These are phyloP conservation scores for Mucor mucedo DNA, from an alignment of 371 early-diverging fungal genomes.

Conservation along the genomic window DNA sequence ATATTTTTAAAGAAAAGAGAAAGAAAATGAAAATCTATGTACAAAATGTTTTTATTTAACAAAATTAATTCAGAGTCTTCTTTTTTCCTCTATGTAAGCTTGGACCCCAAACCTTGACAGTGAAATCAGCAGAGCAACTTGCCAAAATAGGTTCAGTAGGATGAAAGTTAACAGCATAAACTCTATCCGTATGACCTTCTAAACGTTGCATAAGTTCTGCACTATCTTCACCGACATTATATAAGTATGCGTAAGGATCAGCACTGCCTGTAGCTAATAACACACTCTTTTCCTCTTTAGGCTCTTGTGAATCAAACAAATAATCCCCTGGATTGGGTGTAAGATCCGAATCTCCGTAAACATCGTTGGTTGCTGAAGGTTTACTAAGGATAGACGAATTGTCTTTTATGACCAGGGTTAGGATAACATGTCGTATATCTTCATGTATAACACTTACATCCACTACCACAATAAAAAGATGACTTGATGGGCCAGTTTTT, in stretches of 20 bases:
- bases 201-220: conserved; percentile 78
- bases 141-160: conserved; percentile 82
- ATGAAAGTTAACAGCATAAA: conserved; percentile 86
- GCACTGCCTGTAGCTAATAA: conserved; percentile 86
- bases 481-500: conserved; percentile 91
- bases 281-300: conserved; percentile 63
- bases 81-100: conserved; percentile 53
- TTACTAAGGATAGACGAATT: conserved; percentile 52
- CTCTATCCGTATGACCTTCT: conserved; percentile 87
- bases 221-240: conserved; percentile 76
- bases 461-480: conserved; percentile 76
- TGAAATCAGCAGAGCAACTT: conserved; percentile 84
- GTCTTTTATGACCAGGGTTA: conserved; percentile 24
- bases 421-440: neutral
- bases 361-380: conserved; percentile 35
- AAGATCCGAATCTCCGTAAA: conserved; percentile 47
- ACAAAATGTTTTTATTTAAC: conserved; percentile 8
- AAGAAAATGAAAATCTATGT: neutral
- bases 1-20: neutral
- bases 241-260: conserved; percentile 86
- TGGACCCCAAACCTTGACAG: conserved; percentile 82
- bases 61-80: conserved; percentile 41
- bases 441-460: conserved; percentile 54
- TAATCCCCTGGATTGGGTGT: conserved; percentile 35
- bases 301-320: conserved; percentile 48